A percentile compares a stretch with the other conserved stretches of the same genome.
Evolutionary conservation across 75 land plant genomes (phyloP).

Genomic region (Pseudotsuga menziesii): DNA sequence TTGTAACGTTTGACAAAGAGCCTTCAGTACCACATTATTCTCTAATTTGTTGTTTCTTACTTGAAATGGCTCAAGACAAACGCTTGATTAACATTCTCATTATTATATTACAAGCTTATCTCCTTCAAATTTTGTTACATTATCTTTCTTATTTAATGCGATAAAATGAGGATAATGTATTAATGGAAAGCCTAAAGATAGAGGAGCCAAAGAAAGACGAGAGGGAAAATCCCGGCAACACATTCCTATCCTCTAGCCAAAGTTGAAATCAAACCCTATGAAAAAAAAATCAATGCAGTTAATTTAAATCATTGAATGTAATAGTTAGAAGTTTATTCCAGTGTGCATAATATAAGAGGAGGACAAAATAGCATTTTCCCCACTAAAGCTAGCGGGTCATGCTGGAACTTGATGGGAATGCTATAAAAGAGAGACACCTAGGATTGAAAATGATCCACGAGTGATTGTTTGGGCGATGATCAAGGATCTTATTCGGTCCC

Average conservation of each 20-base stretch:
- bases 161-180: no score
- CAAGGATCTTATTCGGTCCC: neutral
- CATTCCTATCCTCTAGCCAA: neutral
- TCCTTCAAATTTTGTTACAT: no score
- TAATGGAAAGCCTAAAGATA: no score
- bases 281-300: neutral
- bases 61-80: no score
- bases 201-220: no score
- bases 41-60: no score
- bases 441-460: neutral
- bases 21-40: no score
- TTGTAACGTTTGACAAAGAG: no score
- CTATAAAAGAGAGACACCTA: neutral
- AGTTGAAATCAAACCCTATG: neutral
- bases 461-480: neutral
- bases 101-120: no score
- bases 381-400: neutral
- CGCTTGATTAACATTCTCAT: no score
- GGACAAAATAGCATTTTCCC: neutral
- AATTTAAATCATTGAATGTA: neutral
- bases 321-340: neutral
- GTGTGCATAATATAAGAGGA: neutral
- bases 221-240: neutral
- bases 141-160: no score
- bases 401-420: neutral